Evolutionary conservation across 2,329 filamentous ascomycete species (phyloP), one percentile per base, ranked within the genome.

Genomic region (Colletotrichum orchidophilum): DNA sequence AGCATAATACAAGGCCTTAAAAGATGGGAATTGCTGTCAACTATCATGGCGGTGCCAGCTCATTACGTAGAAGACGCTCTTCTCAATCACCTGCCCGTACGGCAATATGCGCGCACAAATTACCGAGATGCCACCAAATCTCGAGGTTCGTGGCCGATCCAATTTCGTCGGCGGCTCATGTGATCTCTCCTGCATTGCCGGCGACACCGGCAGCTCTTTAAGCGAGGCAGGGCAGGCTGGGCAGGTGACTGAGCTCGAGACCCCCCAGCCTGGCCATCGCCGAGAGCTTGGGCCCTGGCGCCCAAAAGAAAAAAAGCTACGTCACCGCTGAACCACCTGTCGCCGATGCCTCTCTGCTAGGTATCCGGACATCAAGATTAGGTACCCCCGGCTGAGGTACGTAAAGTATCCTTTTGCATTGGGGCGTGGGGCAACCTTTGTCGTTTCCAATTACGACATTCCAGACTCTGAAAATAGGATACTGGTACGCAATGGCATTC

Each of bases 231-330:
- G 46, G 18, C 39, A 4, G 39, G 39, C 39, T 59, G 27, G 52
- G 54, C 63, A 61, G 67, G 46, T 61, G 67, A 70, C 21, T 21
- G 63, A 50, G 55, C 54, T 29, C 54, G 33, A 55, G 58, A 39
- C 39, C 39, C 39, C 39, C 54, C 54, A 54, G 53, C 27, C 5
- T 68, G 58, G 50, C 31, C 35, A n/a, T 33, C n/a, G 53, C 52
- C 57, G 50, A 35, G 46, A 62, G 59, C 59, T 62, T 52, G 59
- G 59, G 59, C 59, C 59, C 59, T n/a, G 39, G 39, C 15, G n/a
- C 5, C 15, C n/a, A n/a, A n/a, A n/a, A n/a, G n/a, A n/a, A n/a
- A n/a, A 3, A n/a, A 50, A 49, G 27, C 42, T 61, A 61, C 58
- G 58, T 61, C 58, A 50, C 58, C 42, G n/a, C n/a, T 12, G 39